Base-by-base conservation (phyloP, 148 eudicot genomes). In the Rhododendron molle region DNA sequence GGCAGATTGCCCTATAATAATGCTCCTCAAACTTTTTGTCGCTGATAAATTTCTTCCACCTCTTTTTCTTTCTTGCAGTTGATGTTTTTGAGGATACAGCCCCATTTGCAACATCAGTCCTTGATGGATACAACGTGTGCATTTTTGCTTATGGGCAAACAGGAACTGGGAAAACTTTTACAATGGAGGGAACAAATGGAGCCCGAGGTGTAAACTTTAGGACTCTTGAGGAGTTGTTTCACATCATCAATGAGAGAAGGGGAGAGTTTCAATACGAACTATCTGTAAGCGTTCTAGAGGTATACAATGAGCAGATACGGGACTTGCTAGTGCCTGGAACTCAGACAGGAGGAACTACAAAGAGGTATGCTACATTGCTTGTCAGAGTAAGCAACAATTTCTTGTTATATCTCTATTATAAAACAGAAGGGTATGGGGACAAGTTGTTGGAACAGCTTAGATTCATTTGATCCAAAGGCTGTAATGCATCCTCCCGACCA, bases 101-200 rank as follows among this genome's bases (percentile, higher is more conserved):
- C 49, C 93, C 98, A 81, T 91, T 96, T 87, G 98, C 95, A 86
- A 88, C 93, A 65, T 96, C 99, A 44, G 99, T 96, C 62, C 90
- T 96, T 62, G 99, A 96, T 91, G 99, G 99, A 56, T 96, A 94
- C 91, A 96, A 95, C 85, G 96, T 94, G 14, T 96, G 99, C 88
- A 95, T 96, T 84, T 96, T 96, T 88, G 99, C 99, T 46, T 96
- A 96, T 85, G 99, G 99, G 67, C 99, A 96, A 89, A 96, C 99
- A 23, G 99, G 99, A 54, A 95, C 96, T 34, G 99, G 99, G 76
- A 96, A 96, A 79, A 96, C 99, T 43, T 96, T 92, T 85, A 96
- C 99, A 47, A 96, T 96, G 99, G 99, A 96, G 86, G 99, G 99
- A 56, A 94, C 95, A 72, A 88, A 93, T 15, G 94, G 92, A 65